A percentile compares a stretch with the other conserved stretches of the same genome.
Conservation (phyloP, 2,329 filamentous ascomycete species). For the Shiraia sp. region DNA sequence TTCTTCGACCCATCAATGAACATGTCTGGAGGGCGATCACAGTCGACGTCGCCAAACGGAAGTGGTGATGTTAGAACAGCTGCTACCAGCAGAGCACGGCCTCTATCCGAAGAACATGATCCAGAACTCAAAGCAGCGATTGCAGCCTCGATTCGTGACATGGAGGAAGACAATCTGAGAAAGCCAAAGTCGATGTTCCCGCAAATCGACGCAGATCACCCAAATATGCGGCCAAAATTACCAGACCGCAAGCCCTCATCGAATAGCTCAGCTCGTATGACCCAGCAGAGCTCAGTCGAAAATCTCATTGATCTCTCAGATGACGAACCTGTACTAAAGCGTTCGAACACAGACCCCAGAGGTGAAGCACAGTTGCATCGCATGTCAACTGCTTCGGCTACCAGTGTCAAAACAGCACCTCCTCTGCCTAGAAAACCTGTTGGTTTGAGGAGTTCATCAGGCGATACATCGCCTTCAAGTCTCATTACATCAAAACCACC, state of each 20-base stretch:
- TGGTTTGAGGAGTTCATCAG: slow-evolving; percentile 46
- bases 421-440: slow-evolving; percentile 39
- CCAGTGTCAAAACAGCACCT: slow-evolving; percentile 37
- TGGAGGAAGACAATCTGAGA: slow-evolving; percentile 47
- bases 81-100: slow-evolving; percentile 15
- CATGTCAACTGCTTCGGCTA: slow-evolving; percentile 17
- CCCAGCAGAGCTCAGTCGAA: slow-evolving; percentile 30
- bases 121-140: slow-evolving; percentile 54
- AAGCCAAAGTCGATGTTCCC: slow-evolving; percentile 39
- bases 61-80: slow-evolving; percentile 11
- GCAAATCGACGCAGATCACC: slow-evolving; percentile 41
- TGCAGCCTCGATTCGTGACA: slow-evolving; percentile 51
- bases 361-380: slow-evolving; percentile 15
- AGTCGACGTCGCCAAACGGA: slow-evolving; percentile 25
- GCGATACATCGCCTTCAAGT: slow-evolving; percentile 20
- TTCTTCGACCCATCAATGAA: slow-evolving; percentile 75
- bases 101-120: slow-evolving; percentile 49
- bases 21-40: slow-evolving; percentile 35
- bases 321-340: slow-evolving; percentile 35
- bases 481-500: slow-evolving; percentile 33
- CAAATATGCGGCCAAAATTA: slow-evolving; percentile 38
- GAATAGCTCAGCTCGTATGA: slow-evolving; percentile 24
- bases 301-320: slow-evolving; percentile 56
- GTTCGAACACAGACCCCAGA: slow-evolving; percentile 32
- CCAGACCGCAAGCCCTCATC: slow-evolving; percentile 33